Percentiles rank a stretch among this genome's conserved stretches.
Conservation (phyloP, 306 rosid genomes). For the Vachellia pachyceras region DNA sequence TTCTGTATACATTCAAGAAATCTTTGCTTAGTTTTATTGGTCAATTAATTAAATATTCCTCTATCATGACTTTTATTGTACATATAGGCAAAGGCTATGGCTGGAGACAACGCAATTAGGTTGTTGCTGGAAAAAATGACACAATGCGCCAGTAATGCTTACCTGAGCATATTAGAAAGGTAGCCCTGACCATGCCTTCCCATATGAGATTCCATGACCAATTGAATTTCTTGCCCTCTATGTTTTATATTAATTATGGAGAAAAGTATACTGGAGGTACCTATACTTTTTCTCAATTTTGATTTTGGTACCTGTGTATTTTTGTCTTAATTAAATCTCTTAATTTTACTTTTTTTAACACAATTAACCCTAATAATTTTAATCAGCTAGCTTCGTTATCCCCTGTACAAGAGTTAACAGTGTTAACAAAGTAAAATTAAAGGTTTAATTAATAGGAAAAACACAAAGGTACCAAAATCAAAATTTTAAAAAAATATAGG, state of each 20-base stretch:
- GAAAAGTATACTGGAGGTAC: too few relatives aligned
- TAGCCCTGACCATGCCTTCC: conserved; percentile 29
- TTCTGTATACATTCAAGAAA: conserved; percentile 13
- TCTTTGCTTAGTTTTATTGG: conserved; percentile 5
- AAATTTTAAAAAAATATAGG: too few relatives aligned
- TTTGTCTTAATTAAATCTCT: too few relatives aligned
- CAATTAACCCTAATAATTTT: too few relatives aligned
- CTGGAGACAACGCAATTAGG: conserved; percentile 91
- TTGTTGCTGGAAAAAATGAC: conserved; percentile 93
- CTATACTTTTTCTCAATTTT: too few relatives aligned
- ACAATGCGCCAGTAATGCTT: conserved; percentile 92
- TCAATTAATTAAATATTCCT: conserved; percentile 31
- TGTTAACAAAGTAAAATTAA: too few relatives aligned
- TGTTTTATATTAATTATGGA: conserved; percentile 9
- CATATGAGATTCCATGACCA: conserved; percentile 21
- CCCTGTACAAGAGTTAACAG: too few relatives aligned
- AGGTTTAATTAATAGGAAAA: too few relatives aligned
- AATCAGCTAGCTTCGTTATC: too few relatives aligned
- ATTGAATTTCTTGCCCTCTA: background rate
- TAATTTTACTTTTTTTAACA: too few relatives aligned
- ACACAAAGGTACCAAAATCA: too few relatives aligned
- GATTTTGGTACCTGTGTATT: too few relatives aligned
- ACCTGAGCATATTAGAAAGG: conserved; percentile 95
- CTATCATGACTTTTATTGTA: conserved; percentile 36
- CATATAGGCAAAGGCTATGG: conserved; percentile 98